Evolutionary conservation across 1,139 yeast species (phyloP).

Genomic region (Magnusiomyces suaveolens): DNA sequence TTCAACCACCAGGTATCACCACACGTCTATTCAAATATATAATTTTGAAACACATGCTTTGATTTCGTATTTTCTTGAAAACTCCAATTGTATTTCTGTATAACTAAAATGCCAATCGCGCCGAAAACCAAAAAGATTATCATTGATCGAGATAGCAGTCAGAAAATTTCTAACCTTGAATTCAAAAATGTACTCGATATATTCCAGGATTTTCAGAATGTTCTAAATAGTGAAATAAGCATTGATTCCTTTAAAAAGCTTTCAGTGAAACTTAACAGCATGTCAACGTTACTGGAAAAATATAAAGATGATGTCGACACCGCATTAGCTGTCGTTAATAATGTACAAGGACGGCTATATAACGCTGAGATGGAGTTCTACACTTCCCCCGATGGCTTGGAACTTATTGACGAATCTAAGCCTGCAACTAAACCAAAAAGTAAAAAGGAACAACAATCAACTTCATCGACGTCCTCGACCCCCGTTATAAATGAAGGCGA

Average conservation of each 20-base stretch:
- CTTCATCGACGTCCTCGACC: too few relatives aligned
- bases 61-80: too few relatives aligned
- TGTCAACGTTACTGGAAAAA: background rate
- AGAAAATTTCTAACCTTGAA: background rate
- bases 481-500: too few relatives aligned
- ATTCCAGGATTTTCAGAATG: background rate
- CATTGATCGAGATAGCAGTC: background rate
- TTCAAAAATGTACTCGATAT: background rate
- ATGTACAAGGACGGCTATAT: background rate
- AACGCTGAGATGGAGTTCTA: slow-evolving; percentile 1
- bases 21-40: too few relatives aligned
- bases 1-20: too few relatives aligned
- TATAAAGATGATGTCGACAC: background rate
- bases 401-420: background rate
- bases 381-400: background rate
- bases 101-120: too few relatives aligned
- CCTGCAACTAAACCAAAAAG: background rate
- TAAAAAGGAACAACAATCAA: too few relatives aligned
- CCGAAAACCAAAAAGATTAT: too few relatives aligned
- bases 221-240: background rate
- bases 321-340: background rate
- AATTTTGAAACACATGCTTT: too few relatives aligned
- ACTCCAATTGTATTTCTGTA: too few relatives aligned
- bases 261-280: background rate
- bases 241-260: background rate